Percentiles rank a stretch among this genome's conserved stretches.
Evolutionary conservation across 78 protist species (phyloP).

Genomic region (Emiliania huxleyi): DNA sequence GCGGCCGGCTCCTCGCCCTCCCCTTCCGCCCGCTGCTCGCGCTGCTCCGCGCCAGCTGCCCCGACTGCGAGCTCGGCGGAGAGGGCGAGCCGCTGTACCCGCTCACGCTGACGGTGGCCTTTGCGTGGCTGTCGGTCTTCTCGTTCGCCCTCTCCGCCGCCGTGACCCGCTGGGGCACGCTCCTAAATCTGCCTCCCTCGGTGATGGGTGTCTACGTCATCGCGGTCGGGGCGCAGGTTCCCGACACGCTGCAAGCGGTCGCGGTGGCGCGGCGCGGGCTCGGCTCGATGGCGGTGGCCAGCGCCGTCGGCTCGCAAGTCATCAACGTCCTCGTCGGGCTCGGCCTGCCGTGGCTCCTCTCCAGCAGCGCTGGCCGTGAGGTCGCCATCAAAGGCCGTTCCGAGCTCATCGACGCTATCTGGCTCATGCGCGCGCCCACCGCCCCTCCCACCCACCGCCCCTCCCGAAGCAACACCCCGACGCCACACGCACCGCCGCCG

Average conservation of each 20-base stretch:
- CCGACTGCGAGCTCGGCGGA: neutral
- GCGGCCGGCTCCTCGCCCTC: too few species aligned
- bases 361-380: too few species aligned
- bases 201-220: neutral
- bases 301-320: too few species aligned
- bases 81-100: constrained; percentile 21
- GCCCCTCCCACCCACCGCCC: too few species aligned
- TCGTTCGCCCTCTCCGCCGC: neutral
- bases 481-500: too few species aligned
- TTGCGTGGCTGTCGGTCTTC: constrained; percentile 10
- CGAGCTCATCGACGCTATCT: too few species aligned
- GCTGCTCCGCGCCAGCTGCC: neutral
- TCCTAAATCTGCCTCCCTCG: neutral
- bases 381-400: too few species aligned
- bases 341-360: too few species aligned
- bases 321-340: too few species aligned
- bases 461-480: too few species aligned
- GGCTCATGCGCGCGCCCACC: too few species aligned
- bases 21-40: neutral
- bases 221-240: constrained; percentile 29
- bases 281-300: constrained; percentile 41
- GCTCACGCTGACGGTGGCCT: neutral
- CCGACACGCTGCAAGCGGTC: constrained; percentile 14
- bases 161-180: constrained; percentile 9
- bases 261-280: constrained; percentile 26